Conservation (phyloP, 495 filamentous ascomycete species). For the Aeminium ludgeri region DNA sequence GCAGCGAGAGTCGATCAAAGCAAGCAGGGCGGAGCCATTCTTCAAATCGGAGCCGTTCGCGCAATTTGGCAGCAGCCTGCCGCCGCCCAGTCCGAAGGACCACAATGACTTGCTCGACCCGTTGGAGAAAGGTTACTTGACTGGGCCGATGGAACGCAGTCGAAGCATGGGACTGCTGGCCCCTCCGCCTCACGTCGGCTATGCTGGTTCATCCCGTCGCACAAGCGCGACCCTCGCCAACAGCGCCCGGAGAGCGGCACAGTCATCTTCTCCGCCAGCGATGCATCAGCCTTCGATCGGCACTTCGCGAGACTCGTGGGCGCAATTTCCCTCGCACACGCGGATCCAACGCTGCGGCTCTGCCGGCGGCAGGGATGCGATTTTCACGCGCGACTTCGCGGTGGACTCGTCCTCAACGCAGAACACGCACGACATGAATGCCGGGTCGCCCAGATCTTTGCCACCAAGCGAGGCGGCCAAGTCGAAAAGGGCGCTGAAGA, state of each 20-base stretch:
- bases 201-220: background rate
- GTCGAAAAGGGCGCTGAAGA: background rate
- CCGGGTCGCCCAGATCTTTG: no score
- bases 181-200: background rate
- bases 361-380: conserved; percentile 12
- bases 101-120: conserved; percentile 6
- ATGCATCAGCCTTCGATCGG: conserved; percentile 4
- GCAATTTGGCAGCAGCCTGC: background rate
- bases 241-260: background rate
- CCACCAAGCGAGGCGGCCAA: no score
- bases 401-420: background rate
- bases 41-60: background rate
- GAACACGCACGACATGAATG: no score
- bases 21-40: background rate
- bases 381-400: conserved; percentile 17
- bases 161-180: background rate
- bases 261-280: background rate
- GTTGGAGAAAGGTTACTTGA: background rate
- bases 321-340: conserved; percentile 16
- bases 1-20: conserved; percentile 4
- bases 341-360: conserved; percentile 11
- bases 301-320: conserved; percentile 12
- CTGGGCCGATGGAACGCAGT: background rate
- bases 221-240: background rate
- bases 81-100: background rate